Evolutionary conservation across 2,329 filamentous ascomycete species (phyloP).

Genomic region (Cryphonectria radicalis): DNA sequence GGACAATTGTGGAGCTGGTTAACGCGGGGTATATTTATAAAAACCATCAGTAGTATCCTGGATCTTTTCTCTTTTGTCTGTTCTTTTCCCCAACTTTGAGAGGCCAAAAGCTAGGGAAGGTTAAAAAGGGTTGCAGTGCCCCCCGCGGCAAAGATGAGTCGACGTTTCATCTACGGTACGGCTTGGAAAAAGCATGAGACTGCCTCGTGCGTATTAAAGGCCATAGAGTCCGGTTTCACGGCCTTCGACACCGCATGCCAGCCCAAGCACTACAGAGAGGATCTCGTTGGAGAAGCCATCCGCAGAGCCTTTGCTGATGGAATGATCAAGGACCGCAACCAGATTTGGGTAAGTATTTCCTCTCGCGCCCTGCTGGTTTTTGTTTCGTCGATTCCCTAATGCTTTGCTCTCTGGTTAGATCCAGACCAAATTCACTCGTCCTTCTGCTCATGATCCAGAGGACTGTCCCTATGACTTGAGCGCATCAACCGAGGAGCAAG

Average conservation of each 20-base stretch:
- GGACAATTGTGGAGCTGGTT: neutral
- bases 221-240: constrained; percentile 70
- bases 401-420: neutral
- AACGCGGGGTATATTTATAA: neutral
- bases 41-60: neutral
- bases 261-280: constrained; percentile 77
- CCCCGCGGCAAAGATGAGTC: neutral
- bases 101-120: neutral
- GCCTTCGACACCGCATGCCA: constrained; percentile 80
- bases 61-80: neutral
- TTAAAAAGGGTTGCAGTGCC: neutral
- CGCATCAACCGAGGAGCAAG: constrained; percentile 8
- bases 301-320: constrained; percentile 63
- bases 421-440: constrained; percentile 18
- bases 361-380: neutral
- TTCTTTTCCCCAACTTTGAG: neutral
- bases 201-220: constrained; percentile 67
- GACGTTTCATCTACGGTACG: constrained; percentile 71
- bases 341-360: neutral
- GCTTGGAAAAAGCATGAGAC: constrained; percentile 83
- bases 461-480: constrained; percentile 6
- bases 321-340: constrained; percentile 45
- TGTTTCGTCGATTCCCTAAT: neutral
- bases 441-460: constrained; percentile 2
- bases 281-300: constrained; percentile 70